Percentiles rank a stretch among this genome's conserved stretches.
Conservation (phyloP, 257 asterid species). For the Parsonsia alboflavescens region DNA sequence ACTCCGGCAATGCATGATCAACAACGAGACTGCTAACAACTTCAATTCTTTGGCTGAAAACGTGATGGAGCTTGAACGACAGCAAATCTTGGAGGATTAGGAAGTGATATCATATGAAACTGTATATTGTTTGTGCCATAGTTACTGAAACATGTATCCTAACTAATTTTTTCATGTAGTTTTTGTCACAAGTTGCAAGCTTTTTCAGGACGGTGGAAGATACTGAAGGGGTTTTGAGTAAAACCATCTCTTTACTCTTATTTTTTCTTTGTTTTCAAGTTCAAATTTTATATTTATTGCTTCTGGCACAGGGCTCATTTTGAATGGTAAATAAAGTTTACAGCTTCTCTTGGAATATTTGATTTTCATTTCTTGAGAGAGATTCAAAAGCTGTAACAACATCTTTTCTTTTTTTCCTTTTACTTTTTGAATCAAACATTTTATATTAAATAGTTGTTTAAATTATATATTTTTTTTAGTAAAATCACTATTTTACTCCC, state of each 20-base stretch:
- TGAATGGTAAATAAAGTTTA: not conserved
- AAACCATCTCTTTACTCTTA: not conserved
- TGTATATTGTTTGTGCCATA: slow-evolving; percentile 1
- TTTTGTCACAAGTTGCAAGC: not conserved
- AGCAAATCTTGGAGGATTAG: slow-evolving; percentile 62
- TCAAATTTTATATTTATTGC: not conserved
- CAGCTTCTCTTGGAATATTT: too few relatives aligned
- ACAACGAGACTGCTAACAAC: slow-evolving; percentile 43
- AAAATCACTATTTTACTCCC: too few relatives aligned
- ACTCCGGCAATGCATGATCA: slow-evolving; percentile 56
- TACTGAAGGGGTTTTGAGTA: not conserved
- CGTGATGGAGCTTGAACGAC: slow-evolving; percentile 49
- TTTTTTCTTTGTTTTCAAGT: too few relatives aligned
- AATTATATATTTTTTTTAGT: too few relatives aligned
- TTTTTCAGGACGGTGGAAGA: not conserved
- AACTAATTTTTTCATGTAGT: slow-evolving; percentile 6
- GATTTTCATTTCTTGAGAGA: too few relatives aligned
- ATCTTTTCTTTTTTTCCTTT: too few relatives aligned
- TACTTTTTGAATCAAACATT: too few relatives aligned
- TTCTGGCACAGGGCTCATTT: not conserved
- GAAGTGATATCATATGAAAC: not conserved
- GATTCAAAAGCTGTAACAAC: too few relatives aligned
- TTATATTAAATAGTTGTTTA: too few relatives aligned
- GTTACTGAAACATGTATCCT: not conserved
- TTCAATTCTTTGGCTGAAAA: slow-evolving; percentile 42